Evolutionary conservation across 1,139 yeast genomes (phyloP).

Genomic region (Yamadazyma sp.): DNA sequence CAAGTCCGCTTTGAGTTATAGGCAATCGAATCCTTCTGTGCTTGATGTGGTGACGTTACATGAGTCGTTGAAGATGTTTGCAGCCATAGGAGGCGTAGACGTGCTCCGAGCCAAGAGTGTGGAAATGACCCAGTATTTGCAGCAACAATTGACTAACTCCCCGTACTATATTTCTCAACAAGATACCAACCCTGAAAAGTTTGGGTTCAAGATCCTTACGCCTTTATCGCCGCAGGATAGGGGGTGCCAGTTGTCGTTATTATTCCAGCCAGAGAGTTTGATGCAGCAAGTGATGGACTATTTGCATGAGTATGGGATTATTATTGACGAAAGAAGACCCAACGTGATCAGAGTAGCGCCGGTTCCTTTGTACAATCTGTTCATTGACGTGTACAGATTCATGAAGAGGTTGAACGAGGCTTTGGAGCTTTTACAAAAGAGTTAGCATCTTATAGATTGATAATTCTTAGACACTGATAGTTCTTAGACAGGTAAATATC

Average conservation of each 20-base stretch:
- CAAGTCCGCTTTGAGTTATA: constrained; percentile 77
- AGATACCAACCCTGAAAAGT: constrained; percentile 18
- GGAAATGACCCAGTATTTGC: constrained; percentile 57
- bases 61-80: constrained; percentile 63
- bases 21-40: constrained; percentile 93
- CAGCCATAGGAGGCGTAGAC: constrained; percentile 61
- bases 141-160: constrained; percentile 43
- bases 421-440: too few species aligned
- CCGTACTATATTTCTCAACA: constrained; percentile 40
- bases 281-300: constrained; percentile 64
- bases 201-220: constrained; percentile 70
- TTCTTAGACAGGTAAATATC: too few species aligned
- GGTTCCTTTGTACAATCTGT: constrained; percentile 76
- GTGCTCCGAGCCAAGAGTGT: constrained; percentile 57
- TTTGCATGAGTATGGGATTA: constrained; percentile 59
- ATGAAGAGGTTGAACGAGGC: constrained; percentile 46
- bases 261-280: constrained; percentile 51
- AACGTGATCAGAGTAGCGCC: constrained; percentile 87
- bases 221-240: constrained; percentile 59
- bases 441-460: too few species aligned
- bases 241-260: constrained; percentile 80
- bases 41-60: constrained; percentile 73
- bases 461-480: constrained; percentile 8
- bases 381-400: constrained; percentile 57
- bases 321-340: constrained; percentile 89